Base-by-base conservation (phyloP, 768 basidiomycete genomes). In the Leccinellum rugosiceps region DNA sequence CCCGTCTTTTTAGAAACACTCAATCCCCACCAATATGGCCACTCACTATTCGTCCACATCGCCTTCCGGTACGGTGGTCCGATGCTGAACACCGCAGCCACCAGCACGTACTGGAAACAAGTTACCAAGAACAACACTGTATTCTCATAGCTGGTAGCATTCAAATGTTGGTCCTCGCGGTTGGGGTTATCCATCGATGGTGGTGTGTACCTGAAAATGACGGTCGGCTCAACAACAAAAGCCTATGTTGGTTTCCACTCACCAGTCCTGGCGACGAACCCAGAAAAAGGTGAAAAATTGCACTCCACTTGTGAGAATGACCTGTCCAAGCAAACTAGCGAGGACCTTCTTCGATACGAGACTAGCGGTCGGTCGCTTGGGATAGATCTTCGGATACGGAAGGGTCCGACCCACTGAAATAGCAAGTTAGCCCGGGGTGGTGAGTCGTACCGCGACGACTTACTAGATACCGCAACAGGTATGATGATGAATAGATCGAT, bases 401-500 rank as follows among this genome's bases (percentile, higher is more conserved):
- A 92, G 79, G 6, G 97, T 98, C 34, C 96, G 84, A 2, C 94
- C 95, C 96, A 99, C 95, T 98, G 69, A 14, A 49, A 54, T 0
- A 43, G 35, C 8, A 17, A 9, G 28, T 69, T 46, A 68, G 53
- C 43, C 56, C 35, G 23, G 11, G 19, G 28, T 25, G 10, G 15
- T 49, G 11, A 19, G 3, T 41, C 30, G 21, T 26, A 14, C 21
- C 8, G 13, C 26, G 4, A 4, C 5, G 2, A 72, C 94, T 76
- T 71, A 98, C 95, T 99, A 44, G 94, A 87, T 57, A 99, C 88
- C 41, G 97, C 97, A 49, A 98, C 83, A 1, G 97, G 97, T 48
- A 98, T 93, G 68, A 98, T 99, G 74, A 99, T 92, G 74, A 96
- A 94, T 34, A 99, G 79, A 73, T 99, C 97, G 61, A 99, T 98